Percentiles rank a stretch among this genome's conserved stretches.
Evolutionary conservation across 2,329 filamentous ascomycete genomes (phyloP).

Genomic region (Exutisphaerella laricina): DNA sequence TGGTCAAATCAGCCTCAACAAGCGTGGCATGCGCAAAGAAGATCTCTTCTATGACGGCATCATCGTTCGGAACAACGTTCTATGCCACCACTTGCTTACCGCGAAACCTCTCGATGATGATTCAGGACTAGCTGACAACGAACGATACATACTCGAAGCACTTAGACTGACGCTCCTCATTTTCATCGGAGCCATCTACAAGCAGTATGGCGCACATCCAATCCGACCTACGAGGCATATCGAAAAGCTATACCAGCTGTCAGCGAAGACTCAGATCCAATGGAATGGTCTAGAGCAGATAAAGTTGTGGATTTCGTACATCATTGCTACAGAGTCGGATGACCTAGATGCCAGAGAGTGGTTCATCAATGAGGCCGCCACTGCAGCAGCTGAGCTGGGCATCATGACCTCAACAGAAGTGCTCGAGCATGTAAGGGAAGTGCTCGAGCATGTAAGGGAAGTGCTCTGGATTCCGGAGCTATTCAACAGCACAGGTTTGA

Average conservation of each 20-base stretch:
- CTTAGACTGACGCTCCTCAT: not conserved
- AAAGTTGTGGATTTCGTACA: not conserved
- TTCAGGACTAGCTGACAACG: not conserved
- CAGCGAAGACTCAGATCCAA: not conserved
- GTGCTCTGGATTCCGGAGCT: not conserved
- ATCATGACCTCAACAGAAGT: not conserved
- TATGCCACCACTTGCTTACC: not conserved
- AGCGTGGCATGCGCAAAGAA: not conserved
- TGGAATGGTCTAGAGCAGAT: not conserved
- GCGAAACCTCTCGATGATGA: not conserved
- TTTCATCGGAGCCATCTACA: not conserved
- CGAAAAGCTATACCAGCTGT: not conserved
- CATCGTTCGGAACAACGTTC: not conserved
- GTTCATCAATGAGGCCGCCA: not conserved
- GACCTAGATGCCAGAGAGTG: not conserved
- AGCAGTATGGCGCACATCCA: constrained; percentile 2
- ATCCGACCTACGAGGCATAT: not conserved
- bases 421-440: not conserved
- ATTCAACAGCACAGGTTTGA: not conserved
- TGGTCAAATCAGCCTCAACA: not conserved
- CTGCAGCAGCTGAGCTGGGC: not conserved
- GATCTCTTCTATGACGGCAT: not conserved
- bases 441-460: not conserved
- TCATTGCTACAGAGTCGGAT: not conserved
- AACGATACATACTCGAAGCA: not conserved